Conservation (phyloP, 208 protist species). For the Leishmania martiniquensis region DNA sequence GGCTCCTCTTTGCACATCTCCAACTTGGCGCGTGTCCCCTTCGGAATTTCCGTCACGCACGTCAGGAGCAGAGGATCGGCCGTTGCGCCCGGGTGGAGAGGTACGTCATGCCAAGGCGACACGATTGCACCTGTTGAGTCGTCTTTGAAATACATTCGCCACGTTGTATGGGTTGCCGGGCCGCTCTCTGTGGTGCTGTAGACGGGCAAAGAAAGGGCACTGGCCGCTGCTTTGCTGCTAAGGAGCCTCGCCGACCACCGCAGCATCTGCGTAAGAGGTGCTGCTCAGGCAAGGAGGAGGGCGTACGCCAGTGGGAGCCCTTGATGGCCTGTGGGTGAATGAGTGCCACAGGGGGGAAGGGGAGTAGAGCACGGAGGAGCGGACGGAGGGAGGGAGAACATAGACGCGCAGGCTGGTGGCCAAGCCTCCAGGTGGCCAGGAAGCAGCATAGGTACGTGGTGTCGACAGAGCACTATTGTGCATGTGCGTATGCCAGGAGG, state of each 20-base stretch:
- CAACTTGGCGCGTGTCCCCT: slow-evolving; percentile 91
- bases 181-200: slow-evolving; percentile 18
- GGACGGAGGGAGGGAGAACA: neutral
- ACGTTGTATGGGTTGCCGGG: slow-evolving; percentile 43
- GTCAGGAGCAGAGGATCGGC: slow-evolving; percentile 50
- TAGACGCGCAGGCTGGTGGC: neutral
- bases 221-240: slow-evolving; percentile 2
- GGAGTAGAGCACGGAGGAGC: no score
- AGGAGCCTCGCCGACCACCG: slow-evolving; percentile 1
- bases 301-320: neutral
- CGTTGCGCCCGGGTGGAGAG: slow-evolving; percentile 27
- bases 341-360: neutral
- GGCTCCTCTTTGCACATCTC: slow-evolving; percentile 90
- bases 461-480: neutral
- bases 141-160: slow-evolving; percentile 61
- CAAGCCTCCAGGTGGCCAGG: no score
- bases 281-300: neutral
- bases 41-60: slow-evolving; percentile 90
- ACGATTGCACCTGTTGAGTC: neutral
- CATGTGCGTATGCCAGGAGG: neutral
- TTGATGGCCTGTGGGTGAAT: neutral
- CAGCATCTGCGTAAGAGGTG: slow-evolving; percentile 14
- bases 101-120: slow-evolving; percentile 84
- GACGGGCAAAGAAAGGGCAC: slow-evolving; percentile 14
- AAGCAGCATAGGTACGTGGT: no score